Conservation (phyloP, 345 rosid genomes). For the Geranium rotundifolium region DNA sequence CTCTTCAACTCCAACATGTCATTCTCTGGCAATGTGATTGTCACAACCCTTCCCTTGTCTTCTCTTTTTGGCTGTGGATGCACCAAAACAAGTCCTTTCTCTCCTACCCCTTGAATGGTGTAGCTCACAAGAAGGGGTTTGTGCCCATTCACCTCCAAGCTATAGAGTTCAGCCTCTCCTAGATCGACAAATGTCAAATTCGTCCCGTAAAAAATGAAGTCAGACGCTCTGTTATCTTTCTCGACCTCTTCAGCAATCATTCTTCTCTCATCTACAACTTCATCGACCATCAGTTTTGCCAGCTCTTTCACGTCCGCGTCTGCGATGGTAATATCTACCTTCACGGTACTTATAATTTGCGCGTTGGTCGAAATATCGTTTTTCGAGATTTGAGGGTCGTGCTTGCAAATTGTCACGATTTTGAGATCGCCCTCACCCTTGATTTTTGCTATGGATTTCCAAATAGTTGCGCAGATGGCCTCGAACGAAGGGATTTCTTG, state of each 20-base stretch:
- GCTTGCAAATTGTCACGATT: conserved; percentile 38
- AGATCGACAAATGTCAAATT: conserved; percentile 49
- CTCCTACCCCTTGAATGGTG: conserved; percentile 44
- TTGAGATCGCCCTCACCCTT: conserved; percentile 24
- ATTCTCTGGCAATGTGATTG: conserved; percentile 27
- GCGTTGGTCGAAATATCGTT: conserved; percentile 17
- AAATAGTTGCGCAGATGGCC: conserved; percentile 34
- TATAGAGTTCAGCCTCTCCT: conserved; percentile 30
- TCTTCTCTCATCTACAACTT: conserved; percentile 30
- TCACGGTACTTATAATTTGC: conserved; percentile 29
- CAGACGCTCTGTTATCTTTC: conserved; percentile 27
- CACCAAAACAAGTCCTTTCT: conserved; percentile 48
- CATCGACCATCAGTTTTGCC: conserved; percentile 14
- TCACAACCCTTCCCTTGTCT: conserved; percentile 30
- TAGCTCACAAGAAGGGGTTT: conserved; percentile 31
- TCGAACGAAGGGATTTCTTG: conserved; percentile 25
- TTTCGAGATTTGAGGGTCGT: conserved; percentile 16
- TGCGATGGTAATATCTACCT: conserved; percentile 20
- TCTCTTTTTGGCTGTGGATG: conserved; percentile 11
- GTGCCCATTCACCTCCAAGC: conserved; percentile 28
- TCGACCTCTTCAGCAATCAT: conserved; percentile 31
- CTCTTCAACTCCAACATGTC: conserved; percentile 25
- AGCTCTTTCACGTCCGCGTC: conserved; percentile 21
- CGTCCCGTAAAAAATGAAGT: conserved; percentile 52
- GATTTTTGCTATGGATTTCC: conserved; percentile 47